Evolutionary conservation across 2,329 filamentous ascomycete genomes (phyloP).

Genomic region (Arthrocladium fulminans): DNA sequence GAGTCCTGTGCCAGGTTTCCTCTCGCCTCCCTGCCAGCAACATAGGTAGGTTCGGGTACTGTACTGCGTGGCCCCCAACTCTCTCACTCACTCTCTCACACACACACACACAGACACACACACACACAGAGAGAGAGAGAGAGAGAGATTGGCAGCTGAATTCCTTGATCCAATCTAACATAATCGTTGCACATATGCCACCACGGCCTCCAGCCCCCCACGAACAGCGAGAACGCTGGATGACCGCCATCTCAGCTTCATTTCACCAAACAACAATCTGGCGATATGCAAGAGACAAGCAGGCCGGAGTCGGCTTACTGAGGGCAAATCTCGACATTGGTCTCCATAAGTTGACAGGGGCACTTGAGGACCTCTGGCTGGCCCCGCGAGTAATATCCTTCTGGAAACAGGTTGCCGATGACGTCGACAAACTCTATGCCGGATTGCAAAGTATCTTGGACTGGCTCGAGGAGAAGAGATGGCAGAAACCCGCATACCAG

Average conservation of each 20-base stretch:
- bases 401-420: not conserved
- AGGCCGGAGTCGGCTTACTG: not conserved
- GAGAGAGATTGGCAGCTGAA: too few species aligned
- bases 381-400: not conserved
- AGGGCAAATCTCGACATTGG: not conserved
- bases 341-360: not conserved
- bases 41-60: too few species aligned
- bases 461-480: not conserved
- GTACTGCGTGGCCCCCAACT: too few species aligned
- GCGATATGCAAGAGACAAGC: not conserved
- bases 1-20: too few species aligned
- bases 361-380: not conserved
- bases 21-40: too few species aligned
- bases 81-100: too few species aligned
- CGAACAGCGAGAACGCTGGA: slow-evolving; percentile 1
- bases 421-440: not conserved
- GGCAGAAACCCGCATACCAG: not conserved
- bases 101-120: too few species aligned
- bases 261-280: not conserved
- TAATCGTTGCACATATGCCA: not conserved
- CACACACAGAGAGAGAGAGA: too few species aligned
- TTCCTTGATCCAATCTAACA: too few species aligned
- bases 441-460: not conserved
- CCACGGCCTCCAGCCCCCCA: not conserved
- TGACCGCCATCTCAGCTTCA: slow-evolving; percentile 1